Percentiles rank a stretch among this genome's conserved stretches.
Conservation (phyloP, 371 early-diverging fungal genomes). For the Massospora cicadina region DNA sequence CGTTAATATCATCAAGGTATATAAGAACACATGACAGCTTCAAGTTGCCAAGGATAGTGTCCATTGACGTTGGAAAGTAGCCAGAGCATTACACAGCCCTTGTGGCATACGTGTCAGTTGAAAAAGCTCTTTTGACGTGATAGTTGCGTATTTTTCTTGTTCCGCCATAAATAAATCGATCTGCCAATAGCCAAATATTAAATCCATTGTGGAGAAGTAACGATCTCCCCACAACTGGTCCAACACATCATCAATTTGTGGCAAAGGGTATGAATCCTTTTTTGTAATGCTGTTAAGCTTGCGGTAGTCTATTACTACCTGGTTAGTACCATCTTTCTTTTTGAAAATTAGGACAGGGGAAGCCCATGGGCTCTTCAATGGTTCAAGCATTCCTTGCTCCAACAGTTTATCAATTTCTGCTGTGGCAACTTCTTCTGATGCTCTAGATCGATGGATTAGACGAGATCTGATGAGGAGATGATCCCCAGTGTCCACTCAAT, state of each 20-base stretch:
- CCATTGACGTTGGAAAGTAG: constrained; percentile 19
- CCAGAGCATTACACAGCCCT: constrained; percentile 21
- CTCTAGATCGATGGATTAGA: too few relatives aligned
- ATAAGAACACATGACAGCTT: constrained; percentile 13
- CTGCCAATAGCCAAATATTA: constrained; percentile 21
- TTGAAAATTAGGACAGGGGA: constrained; percentile 13
- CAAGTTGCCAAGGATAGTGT: constrained; percentile 15
- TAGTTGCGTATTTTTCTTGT: constrained; percentile 29
- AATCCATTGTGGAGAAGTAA: constrained; percentile 20
- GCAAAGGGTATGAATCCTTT: constrained; percentile 20
- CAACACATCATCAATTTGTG: constrained; percentile 19
- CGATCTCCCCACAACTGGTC: constrained; percentile 14
- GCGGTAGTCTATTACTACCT: constrained; percentile 12
- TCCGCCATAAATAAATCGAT: constrained; percentile 16
- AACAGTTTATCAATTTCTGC: too few relatives aligned
- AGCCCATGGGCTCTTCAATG: constrained; percentile 13
- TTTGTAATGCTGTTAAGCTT: constrained; percentile 21
- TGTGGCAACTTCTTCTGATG: too few relatives aligned
- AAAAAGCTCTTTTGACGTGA: constrained; percentile 21
- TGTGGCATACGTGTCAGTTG: constrained; percentile 23
- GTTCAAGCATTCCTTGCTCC: too few relatives aligned
- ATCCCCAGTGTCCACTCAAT: too few relatives aligned
- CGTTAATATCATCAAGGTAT: constrained; percentile 28
- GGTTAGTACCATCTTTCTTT: constrained; percentile 13
- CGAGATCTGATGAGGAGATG: too few relatives aligned